Evolutionary conservation across 306 rosid genomes (phyloP).

Genomic region (Lathyrus tuberosus): DNA sequence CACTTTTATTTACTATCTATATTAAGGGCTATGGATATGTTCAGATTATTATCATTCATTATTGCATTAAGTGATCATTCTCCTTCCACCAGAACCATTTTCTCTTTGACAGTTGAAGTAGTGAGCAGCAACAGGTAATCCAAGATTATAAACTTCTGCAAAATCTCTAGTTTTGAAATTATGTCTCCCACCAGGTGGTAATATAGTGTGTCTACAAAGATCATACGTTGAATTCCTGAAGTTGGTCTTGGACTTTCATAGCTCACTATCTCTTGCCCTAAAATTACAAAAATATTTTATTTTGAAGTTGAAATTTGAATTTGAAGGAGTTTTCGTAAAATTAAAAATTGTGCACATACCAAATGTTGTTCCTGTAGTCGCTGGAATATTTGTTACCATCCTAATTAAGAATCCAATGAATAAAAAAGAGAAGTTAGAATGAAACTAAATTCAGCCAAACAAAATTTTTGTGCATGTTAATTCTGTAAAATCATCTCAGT

Average conservation of each 20-base stretch:
- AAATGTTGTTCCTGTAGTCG: constrained; percentile 62
- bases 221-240: constrained; percentile 72
- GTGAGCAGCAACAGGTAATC: constrained; percentile 71
- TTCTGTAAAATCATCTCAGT: too few relatives aligned
- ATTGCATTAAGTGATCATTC: not conserved
- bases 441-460: too few relatives aligned
- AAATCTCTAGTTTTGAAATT: constrained; percentile 75
- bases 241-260: constrained; percentile 71
- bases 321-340: too few relatives aligned
- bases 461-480: too few relatives aligned
- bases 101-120: constrained; percentile 76
- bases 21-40: not conserved
- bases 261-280: constrained; percentile 42
- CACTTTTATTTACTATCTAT: too few relatives aligned
- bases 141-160: constrained; percentile 74
- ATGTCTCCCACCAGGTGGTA: constrained; percentile 87
- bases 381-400: constrained; percentile 93
- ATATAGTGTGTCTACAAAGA: constrained; percentile 62
- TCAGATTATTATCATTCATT: not conserved
- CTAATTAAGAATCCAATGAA: constrained; percentile 42
- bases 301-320: too few relatives aligned
- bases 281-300: too few relatives aligned
- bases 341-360: constrained; percentile 44
- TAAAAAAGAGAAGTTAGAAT: not conserved
- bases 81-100: constrained; percentile 67